Percentiles rank a stretch among this genome's conserved stretches.
phyloP scores from a whole-genome alignment of 169 alveolate species.

The Eimeria falciformis region DNA sequence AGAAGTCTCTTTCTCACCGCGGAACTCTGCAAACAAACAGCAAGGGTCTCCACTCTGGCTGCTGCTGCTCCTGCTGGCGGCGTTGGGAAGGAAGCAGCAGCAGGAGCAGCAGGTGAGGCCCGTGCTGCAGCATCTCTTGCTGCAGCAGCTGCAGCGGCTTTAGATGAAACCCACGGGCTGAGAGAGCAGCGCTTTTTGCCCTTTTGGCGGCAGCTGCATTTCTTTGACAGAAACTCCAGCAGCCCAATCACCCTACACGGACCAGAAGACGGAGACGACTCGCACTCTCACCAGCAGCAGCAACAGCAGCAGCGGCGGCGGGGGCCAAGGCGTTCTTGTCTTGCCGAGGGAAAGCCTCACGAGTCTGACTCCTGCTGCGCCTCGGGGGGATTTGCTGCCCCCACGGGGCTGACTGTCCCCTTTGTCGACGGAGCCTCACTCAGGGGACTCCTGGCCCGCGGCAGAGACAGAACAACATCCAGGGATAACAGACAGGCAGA shows the following conservation, averaged over 20 bases:
- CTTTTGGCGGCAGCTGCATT: slow-evolving; percentile 32
- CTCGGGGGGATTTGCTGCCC: slow-evolving; percentile 48
- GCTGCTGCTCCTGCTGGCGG: slow-evolving; percentile 4
- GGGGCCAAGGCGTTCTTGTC: neutral
- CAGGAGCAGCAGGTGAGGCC: slow-evolving; percentile 5
- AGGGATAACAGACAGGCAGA: neutral
- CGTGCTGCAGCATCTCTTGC: slow-evolving; percentile 1
- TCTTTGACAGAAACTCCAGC: slow-evolving; percentile 3
- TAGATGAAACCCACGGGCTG: neutral
- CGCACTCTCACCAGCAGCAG: neutral
- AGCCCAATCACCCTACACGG: slow-evolving; percentile 28
- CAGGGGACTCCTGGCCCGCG: neutral
- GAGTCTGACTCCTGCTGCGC: slow-evolving; percentile 32
- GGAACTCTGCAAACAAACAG: slow-evolving; percentile 29
- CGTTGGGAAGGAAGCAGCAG: neutral
- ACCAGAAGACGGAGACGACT: neutral
- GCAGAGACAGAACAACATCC: neutral
- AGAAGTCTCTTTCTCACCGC: slow-evolving; percentile 30
- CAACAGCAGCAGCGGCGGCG: slow-evolving; percentile 4
- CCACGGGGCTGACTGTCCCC: slow-evolving; percentile 56
- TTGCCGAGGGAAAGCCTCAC: slow-evolving; percentile 12
- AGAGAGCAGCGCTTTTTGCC: neutral
- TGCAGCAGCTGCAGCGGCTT: neutral
- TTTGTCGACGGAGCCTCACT: slow-evolving; percentile 44
- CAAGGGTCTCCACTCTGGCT: neutral